These are phyloP conservation scores for Geranomyces variabilis DNA, from an alignment of 192 early-diverging fungal genomes.

Conservation along the genomic window DNA sequence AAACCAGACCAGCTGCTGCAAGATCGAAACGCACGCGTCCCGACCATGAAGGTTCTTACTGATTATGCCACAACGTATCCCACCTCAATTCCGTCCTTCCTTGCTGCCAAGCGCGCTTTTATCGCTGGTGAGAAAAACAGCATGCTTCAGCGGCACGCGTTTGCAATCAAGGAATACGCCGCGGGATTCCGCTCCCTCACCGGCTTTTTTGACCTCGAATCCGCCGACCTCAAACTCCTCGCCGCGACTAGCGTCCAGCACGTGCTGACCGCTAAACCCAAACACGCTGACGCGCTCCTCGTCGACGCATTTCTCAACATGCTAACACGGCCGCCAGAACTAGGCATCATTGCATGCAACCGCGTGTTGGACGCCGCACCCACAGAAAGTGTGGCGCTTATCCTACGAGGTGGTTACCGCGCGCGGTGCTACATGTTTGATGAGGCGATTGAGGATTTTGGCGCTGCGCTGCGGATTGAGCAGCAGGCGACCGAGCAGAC, in stretches of 20 bases:
- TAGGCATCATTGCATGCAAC: slow-evolving; percentile 31
- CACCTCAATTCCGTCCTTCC: neutral
- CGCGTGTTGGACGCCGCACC: slow-evolving; percentile 13
- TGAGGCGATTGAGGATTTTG: slow-evolving; percentile 35
- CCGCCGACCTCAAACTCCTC: slow-evolving; percentile 28
- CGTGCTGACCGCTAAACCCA: slow-evolving; percentile 25
- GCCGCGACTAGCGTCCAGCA: slow-evolving; percentile 29
- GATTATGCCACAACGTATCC: slow-evolving; percentile 19
- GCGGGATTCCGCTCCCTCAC: slow-evolving; percentile 30
- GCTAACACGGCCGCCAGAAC: slow-evolving; percentile 30
- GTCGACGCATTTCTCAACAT: slow-evolving; percentile 41
- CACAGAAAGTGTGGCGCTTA: slow-evolving; percentile 19
- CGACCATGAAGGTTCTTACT: slow-evolving; percentile 24
- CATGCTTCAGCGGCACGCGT: slow-evolving; percentile 4
- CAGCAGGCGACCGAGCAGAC: neutral
- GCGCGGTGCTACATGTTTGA: slow-evolving; percentile 26
- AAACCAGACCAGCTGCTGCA: neutral
- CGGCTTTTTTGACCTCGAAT: slow-evolving; percentile 39
- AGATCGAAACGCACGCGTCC: neutral
- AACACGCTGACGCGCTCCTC: slow-evolving; percentile 30
- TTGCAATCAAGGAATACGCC: slow-evolving; percentile 29
- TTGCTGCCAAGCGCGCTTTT: slow-evolving; percentile 11
- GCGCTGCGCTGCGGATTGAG: slow-evolving; percentile 19
- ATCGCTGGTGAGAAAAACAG: slow-evolving; percentile 10
- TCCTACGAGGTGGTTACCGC: slow-evolving; percentile 23